phyloP scores from a whole-genome alignment of 1,139 yeast species.

The Lodderomyces oxycetoniae region DNA sequence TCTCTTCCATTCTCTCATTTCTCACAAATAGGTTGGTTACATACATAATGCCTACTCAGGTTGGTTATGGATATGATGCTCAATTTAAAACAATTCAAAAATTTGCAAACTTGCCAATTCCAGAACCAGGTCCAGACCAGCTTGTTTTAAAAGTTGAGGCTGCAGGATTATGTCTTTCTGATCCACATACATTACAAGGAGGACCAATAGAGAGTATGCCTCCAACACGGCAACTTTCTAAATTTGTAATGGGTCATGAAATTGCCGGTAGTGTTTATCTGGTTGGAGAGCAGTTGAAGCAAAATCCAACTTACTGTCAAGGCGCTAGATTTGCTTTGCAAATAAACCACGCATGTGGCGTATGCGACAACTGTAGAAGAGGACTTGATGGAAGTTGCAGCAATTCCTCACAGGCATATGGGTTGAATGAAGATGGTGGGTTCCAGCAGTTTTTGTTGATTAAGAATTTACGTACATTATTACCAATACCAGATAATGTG shows the following conservation, averaged over 20 bases:
- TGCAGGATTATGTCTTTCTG: constrained; percentile 51
- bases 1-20: too few species aligned
- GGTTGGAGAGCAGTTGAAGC: constrained; percentile 32
- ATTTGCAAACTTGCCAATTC: constrained; percentile 32
- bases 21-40: too few species aligned
- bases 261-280: constrained; percentile 46
- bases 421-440: constrained; percentile 47
- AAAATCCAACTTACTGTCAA: constrained; percentile 22
- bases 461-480: constrained; percentile 29
- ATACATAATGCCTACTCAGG: constrained; percentile 14
- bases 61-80: constrained; percentile 24
- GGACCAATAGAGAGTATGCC: constrained; percentile 19
- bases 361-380: constrained; percentile 37
- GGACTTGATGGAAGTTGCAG: constrained; percentile 43
- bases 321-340: constrained; percentile 37
- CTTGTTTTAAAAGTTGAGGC: constrained; percentile 46
- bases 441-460: constrained; percentile 45
- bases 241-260: constrained; percentile 55
- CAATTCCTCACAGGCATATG: constrained; percentile 26
- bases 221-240: constrained; percentile 16
- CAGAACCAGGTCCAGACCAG: constrained; percentile 31
- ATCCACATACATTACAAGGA: constrained; percentile 40
- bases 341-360: constrained; percentile 41
- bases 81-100: constrained; percentile 20
- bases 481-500: constrained; percentile 46